Percentiles rank a stretch among this genome's conserved stretches.
phyloP scores from a whole-genome alignment of 768 basidiomycete genomes.

The Paxillus ammoniavirescens region DNA sequence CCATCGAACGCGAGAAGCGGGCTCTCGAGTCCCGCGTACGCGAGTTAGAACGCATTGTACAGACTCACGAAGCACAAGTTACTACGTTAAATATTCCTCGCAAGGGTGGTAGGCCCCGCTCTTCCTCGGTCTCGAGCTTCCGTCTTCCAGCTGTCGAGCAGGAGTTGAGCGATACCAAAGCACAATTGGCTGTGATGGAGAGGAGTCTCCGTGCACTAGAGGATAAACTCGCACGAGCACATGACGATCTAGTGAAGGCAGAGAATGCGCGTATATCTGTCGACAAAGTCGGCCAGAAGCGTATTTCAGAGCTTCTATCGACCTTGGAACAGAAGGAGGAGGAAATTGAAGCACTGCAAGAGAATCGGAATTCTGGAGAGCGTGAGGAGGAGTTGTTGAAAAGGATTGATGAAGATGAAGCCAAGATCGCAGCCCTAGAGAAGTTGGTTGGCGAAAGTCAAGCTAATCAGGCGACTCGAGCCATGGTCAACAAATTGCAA shows the following conservation, averaged over 20 bases:
- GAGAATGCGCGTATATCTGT: conserved; percentile 60
- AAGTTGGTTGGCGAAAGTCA: conserved; percentile 42
- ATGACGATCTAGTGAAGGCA: conserved; percentile 46
- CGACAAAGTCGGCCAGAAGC: conserved; percentile 45
- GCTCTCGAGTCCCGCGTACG: conserved; percentile 55
- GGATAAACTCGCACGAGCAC: conserved; percentile 49
- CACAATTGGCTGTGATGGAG: conserved; percentile 44
- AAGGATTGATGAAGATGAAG: conserved; percentile 73
- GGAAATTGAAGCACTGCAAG: conserved; percentile 49
- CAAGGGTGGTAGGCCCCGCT: conserved; percentile 45
- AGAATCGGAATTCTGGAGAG: conserved; percentile 37
- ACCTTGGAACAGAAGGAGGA: conserved; percentile 56
- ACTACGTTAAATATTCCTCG: conserved; percentile 32
- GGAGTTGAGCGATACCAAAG: conserved; percentile 50
- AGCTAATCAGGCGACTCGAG: conserved; percentile 28
- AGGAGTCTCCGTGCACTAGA: conserved; percentile 39
- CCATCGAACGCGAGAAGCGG: conserved; percentile 57
- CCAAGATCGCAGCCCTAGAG: conserved; percentile 60
- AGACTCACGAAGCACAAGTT: conserved; percentile 35
- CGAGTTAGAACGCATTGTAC: conserved; percentile 49
- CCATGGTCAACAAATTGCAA: conserved; percentile 41
- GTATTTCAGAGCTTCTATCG: conserved; percentile 43
- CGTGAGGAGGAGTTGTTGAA: conserved; percentile 62
- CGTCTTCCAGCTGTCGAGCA: conserved; percentile 51
- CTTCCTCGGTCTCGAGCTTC: conserved; percentile 58